Evolutionary conservation across 441 rosid species (phyloP), one percentile per base, ranked within the genome.

Genomic region (Omphalea diandra): DNA sequence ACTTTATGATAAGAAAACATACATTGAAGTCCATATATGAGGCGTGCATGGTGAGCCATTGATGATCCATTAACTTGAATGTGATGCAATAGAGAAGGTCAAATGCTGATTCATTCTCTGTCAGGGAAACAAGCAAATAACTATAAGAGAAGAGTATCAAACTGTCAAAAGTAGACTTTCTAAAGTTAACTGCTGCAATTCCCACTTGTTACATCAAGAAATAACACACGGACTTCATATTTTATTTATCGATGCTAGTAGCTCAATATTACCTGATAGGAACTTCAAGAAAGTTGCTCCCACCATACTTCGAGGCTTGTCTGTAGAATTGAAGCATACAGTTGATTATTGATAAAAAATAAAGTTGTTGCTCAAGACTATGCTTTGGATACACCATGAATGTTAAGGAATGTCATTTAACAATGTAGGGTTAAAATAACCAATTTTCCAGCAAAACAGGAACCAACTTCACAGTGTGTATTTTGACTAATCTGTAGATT

Each of bases 11-110:
- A 69, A 76, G 43, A 75, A 65, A 36, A 62, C 90, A 46, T 83
- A 94, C 99, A 72, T 94, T 94, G 69, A 94, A 94, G 80, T 94
- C 99, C 99, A 94, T 94, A 80, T 94, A 94, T 32, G 97, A 94
- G 18, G 99, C 99, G 3, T 75, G 98, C 90, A 92, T 94, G 31
- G 87, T 31, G 73, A 92, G 98, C 98, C 99, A 94, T 75, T 87
- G 90, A n/a, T 87, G 89, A 80, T 94, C 98, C 99, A 94, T 92
- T 75, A 94, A 82, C 88, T 92, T 90, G 90, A 94, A 94, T 20
- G 98, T 87, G 77, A 92, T 89, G 83, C 99, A 92, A 69, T 94
- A 94, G 18, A 94, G 99, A 77, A 86, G 84, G 76, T 94, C 99
- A 77, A 94, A 92, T 1, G 99, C 98, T 32, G 87, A 79, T 77